Evolutionary conservation across 2,329 filamentous ascomycete genomes (phyloP), one percentile per base, ranked within the genome.

Genomic region (Alternaria triticina): DNA sequence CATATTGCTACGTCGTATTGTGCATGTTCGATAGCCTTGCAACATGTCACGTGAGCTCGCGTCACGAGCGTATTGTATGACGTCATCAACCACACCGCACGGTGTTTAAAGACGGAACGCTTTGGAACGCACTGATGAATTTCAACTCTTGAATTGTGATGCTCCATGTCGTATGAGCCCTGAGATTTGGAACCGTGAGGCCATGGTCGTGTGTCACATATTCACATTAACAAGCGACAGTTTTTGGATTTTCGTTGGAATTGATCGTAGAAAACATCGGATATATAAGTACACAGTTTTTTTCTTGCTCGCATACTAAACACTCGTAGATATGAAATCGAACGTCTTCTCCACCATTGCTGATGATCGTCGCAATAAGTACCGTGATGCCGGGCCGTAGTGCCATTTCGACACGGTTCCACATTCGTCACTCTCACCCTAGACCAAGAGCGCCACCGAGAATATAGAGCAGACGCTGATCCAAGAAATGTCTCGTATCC

Each of bases 1-100:
- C 6, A 33, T 13, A n/a, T 23, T 23, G 2, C 6, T 25, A 51
- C 1, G 2, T 22, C 2, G 12, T 25, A 15, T 10, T 17, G 12
- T 15, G 20, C 49, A 27, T 30, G 13, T 43, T 36, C 12, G 20
- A 52, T 3, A 8, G 23, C 4, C 25, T 30, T 49, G 22, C 17
- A 8, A 4, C 1, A 13, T 2, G n/a, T 65, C 64, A 66, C 64
- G 64, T 66, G 64, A 64, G 17, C 36, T 30, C 57, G 52, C 52
- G 57, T 60, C 51, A 56, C 45, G 12, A 50, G 33, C 57, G 61
- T 25, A 60, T 8, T 12, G 2, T 12, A 61, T 56, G 47, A 63
- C 61, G 50, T 62, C 59, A 62, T 40, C 22, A 13, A 17, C 20
- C n/a, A 40, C 6, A n/a, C 10, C 5, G 11, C 17, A 13, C 28